Conservation (phyloP, 192 early-diverging fungal species). For the Chytriomyces sp. region DNA sequence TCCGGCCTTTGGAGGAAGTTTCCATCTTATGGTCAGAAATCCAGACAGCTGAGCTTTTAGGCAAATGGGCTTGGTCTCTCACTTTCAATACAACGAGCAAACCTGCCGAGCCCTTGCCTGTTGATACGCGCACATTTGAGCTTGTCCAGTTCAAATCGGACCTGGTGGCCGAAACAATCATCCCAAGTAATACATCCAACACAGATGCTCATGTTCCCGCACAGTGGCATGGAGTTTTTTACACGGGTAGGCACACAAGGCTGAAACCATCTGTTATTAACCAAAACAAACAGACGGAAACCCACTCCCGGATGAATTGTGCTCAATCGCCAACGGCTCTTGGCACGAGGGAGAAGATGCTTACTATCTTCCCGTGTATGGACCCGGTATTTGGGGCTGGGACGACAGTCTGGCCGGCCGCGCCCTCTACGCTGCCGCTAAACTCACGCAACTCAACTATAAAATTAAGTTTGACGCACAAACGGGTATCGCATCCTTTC, state of each 20-base stretch:
- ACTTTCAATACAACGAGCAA: neutral
- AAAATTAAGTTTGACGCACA: neutral
- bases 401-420: slow-evolving; percentile 7
- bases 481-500: neutral
- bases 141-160: neutral
- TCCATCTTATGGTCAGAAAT: neutral
- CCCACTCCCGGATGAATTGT: neutral
- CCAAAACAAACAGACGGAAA: slow-evolving; percentile 17
- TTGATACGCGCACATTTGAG: neutral
- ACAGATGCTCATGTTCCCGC: neutral
- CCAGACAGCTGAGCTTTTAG: neutral
- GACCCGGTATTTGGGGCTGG: neutral
- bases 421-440: neutral
- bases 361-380: neutral
- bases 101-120: neutral
- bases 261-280: too few relatives aligned
- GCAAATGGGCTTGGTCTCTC: neutral
- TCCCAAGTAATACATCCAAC: slow-evolving; percentile 6
- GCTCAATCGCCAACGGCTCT: slow-evolving; percentile 1
- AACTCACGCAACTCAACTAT: neutral
- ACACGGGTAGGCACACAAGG: too few relatives aligned
- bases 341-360: slow-evolving; percentile 11
- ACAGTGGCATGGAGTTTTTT: neutral
- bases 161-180: neutral
- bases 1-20: neutral